Percentiles rank a stretch among this genome's conserved stretches.
phyloP scores from a whole-genome alignment of 768 basidiomycete genomes.

The Lentinula boryana region DNA sequence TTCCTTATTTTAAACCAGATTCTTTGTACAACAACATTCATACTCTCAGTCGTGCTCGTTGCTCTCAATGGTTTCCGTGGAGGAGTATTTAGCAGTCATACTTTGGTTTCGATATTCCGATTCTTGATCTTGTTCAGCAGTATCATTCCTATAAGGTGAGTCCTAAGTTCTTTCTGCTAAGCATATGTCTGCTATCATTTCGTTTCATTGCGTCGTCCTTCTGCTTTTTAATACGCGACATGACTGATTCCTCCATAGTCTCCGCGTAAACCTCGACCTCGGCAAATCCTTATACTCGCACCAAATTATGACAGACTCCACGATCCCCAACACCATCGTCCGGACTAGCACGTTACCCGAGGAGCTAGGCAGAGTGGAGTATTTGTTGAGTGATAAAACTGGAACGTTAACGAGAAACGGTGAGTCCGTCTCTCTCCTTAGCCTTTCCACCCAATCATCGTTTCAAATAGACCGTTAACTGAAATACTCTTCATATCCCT shows the following conservation, averaged over 20 bases:
- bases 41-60: constrained; percentile 84
- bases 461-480: not conserved
- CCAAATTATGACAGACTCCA: constrained; percentile 87
- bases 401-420: constrained; percentile 98
- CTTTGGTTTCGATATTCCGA: constrained; percentile 79
- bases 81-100: constrained; percentile 57
- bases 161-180: constrained; percentile 3
- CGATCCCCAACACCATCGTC: constrained; percentile 95
- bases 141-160: constrained; percentile 97
- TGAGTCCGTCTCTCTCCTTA: constrained; percentile 22
- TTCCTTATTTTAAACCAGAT: too few relatives aligned
- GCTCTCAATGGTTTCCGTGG: constrained; percentile 96
- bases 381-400: constrained; percentile 95
- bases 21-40: constrained; percentile 90
- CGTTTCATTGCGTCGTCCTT: too few relatives aligned
- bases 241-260: constrained; percentile 35
- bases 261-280: constrained; percentile 99
- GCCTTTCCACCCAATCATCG: too few relatives aligned
- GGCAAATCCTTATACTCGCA: constrained; percentile 98
- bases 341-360: constrained; percentile 97
- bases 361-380: constrained; percentile 92
- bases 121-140: constrained; percentile 98
- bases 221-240: too few relatives aligned
- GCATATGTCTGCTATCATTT: too few relatives aligned
- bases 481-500: not conserved